Base-by-base conservation (phyloP, 2,329 filamentous ascomycete species). In the Juglanconis sp. region DNA sequence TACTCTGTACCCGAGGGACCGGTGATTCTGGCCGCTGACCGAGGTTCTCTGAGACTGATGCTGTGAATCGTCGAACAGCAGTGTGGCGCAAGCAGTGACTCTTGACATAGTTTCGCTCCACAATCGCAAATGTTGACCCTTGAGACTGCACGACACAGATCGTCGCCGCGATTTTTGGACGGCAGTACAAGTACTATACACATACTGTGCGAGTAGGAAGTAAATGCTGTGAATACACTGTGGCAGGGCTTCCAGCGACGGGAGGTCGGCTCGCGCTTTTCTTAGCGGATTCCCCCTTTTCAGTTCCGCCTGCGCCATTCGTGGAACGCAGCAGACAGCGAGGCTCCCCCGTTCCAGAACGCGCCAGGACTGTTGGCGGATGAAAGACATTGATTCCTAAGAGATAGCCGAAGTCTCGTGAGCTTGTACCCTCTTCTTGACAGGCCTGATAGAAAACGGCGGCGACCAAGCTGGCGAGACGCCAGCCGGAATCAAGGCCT, bases 241-340 rank as follows among this genome's bases (percentile, higher is more conserved):
- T 59, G 57, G 13, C 50, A 35, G 32, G 57, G 53, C 17, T 34
- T 30, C 49, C 49, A 38, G 31, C 48, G 38, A 24, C 48, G 49
- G 54, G 40, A 36, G 59, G 49, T 53, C 55, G 52, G 51, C 57
- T 60, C 51, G 47, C 48, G 49, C 56, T 35, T 50, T 53, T 56
- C 53, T 60, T 60, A 53, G 58, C 52, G 48, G 36, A 53, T 32
- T 24, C 59, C 60, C 56, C 60, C 49, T 56, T 60, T 60, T 57
- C 49, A 42, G 34, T 51, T 50, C 50, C 46, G 47, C 48, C 15
- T 49, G 50, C 56, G 38, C 53, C 60, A 53, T 62, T 53, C 56
- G 42, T 48, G 49, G 34, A 53, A 38, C 42, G 56, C 57, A 24
- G 7, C 36, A 30, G n/a, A 30, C 2, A 15, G 15, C n/a, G 24